Conservation (phyloP, 2,329 filamentous ascomycete genomes). For the Trichoderma harzianum region DNA sequence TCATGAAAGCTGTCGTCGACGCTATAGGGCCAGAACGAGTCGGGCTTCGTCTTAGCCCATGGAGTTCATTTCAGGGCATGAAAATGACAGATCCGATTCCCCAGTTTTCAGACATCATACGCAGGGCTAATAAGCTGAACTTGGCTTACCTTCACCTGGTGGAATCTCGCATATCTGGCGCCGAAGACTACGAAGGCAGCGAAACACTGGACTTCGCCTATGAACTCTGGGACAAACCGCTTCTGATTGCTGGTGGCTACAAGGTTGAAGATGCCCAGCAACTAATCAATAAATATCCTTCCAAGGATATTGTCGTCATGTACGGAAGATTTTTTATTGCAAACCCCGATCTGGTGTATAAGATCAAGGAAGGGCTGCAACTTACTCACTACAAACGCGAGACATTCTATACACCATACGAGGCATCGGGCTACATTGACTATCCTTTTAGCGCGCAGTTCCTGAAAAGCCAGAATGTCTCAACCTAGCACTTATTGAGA, state of each 20-base stretch:
- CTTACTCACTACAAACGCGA: constrained; percentile 27
- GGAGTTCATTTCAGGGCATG: constrained; percentile 30
- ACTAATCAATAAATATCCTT: constrained; percentile 23
- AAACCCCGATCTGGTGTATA: constrained; percentile 31
- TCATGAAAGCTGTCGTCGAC: constrained; percentile 40
- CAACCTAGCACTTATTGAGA: neutral
- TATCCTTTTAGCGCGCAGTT: constrained; percentile 13
- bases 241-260: constrained; percentile 30
- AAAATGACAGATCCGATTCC: constrained; percentile 29
- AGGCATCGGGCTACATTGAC: constrained; percentile 18
- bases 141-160: neutral
- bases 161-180: neutral
- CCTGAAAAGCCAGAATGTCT: neutral
- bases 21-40: constrained; percentile 48
- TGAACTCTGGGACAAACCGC: constrained; percentile 27
- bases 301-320: constrained; percentile 22
- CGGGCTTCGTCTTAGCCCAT: constrained; percentile 57
- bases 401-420: constrained; percentile 27
- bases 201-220: constrained; percentile 29
- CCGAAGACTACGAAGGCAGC: constrained; percentile 18
- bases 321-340: constrained; percentile 31
- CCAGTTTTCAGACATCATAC: constrained; percentile 29
- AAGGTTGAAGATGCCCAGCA: constrained; percentile 22
- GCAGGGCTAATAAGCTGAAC: constrained; percentile 22
- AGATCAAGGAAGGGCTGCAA: constrained; percentile 26